phyloP scores from a whole-genome alignment of 78 protist species.

The Dictyostelium firmibasis region DNA sequence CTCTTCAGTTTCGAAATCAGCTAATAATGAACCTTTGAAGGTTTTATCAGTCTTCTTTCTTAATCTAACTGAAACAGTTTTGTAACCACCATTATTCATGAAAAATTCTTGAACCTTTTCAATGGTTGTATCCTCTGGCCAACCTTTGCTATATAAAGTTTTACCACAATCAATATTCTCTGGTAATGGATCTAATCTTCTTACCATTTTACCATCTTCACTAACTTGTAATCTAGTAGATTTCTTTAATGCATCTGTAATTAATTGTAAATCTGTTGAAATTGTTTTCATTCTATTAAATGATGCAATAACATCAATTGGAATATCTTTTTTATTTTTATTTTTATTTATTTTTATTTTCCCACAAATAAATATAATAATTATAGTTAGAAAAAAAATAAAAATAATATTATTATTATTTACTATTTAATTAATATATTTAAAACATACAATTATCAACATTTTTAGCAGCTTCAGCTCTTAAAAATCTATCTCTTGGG shows the following conservation, averaged over 20 bases:
- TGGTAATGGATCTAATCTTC: constrained; percentile 64
- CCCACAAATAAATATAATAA: too few relatives aligned
- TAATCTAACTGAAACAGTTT: constrained; percentile 35
- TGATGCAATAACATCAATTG: constrained; percentile 33
- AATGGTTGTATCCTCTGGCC: constrained; percentile 75
- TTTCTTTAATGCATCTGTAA: constrained; percentile 48
- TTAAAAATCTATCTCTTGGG: constrained; percentile 68
- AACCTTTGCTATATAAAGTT: constrained; percentile 63
- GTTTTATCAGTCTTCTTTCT: constrained; percentile 36
- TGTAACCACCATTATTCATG: background rate
- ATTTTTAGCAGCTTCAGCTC: constrained; percentile 49
- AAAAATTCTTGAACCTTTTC: constrained; percentile 51
- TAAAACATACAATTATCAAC: constrained; percentile 54
- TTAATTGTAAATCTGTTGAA: constrained; percentile 51
- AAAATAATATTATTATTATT: background rate
- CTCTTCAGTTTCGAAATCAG: constrained; percentile 53
- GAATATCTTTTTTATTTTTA: background rate
- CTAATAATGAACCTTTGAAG: constrained; percentile 63
- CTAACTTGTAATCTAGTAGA: constrained; percentile 24
- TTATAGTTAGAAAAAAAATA: too few relatives aligned
- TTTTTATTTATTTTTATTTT: background rate
- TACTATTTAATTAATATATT: background rate
- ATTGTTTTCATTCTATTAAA: constrained; percentile 61
- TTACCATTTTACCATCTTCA: constrained; percentile 58
- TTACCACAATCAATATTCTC: constrained; percentile 23